These are phyloP conservation scores for Trametes cubensis DNA, from an alignment of 768 basidiomycete genomes.

Conservation along the genomic window DNA sequence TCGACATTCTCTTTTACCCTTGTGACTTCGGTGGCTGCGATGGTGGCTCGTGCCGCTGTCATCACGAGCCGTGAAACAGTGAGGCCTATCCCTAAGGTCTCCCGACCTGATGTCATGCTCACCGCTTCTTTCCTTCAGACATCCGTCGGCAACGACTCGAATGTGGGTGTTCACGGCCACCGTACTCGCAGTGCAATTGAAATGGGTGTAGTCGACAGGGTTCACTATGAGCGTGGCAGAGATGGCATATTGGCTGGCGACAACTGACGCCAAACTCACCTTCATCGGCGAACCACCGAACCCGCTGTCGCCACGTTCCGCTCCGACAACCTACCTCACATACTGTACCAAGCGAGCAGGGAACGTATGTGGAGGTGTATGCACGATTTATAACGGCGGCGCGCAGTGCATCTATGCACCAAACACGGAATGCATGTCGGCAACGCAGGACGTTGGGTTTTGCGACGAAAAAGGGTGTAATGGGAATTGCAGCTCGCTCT, in stretches of 20 bases:
- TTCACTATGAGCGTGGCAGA: conserved; percentile 3
- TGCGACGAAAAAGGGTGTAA: conserved; percentile 31
- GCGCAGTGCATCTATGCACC: conserved; percentile 32
- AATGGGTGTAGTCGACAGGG: background rate
- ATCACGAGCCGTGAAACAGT: too few species aligned
- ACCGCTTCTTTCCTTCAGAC: too few species aligned
- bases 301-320: conserved; percentile 16
- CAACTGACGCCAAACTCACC: conserved; percentile 24
- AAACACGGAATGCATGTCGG: conserved; percentile 33
- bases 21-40: too few species aligned
- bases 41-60: too few species aligned
- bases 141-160: too few species aligned
- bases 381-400: conserved; percentile 37
- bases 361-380: conserved; percentile 35
- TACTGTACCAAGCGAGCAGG: conserved; percentile 30
- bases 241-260: conserved; percentile 21
- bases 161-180: too few species aligned
- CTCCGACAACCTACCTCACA: conserved; percentile 27
- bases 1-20: too few species aligned
- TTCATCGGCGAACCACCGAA: conserved; percentile 24
- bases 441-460: conserved; percentile 35
- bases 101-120: too few species aligned
- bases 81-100: too few species aligned
- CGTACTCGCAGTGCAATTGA: too few species aligned
- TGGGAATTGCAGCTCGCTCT: conserved; percentile 31